Conservation (phyloP, 2,329 filamentous ascomycete species). For the Periconia sp. region DNA sequence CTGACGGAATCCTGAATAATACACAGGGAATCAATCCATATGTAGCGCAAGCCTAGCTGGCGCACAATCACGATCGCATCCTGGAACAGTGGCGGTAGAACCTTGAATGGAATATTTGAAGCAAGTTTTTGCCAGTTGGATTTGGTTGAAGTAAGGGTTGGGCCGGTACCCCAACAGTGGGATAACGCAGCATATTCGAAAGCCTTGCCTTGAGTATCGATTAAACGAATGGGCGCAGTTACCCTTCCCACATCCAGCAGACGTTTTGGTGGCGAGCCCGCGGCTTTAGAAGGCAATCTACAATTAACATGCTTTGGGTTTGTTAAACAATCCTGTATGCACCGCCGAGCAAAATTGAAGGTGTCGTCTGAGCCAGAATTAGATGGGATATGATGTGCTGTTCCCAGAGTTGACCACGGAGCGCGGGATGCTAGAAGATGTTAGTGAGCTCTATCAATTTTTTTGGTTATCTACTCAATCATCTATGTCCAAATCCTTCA, state of each 20-base stretch:
- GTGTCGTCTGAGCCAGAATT: slow-evolving; percentile 36
- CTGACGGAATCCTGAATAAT: slow-evolving; percentile 36
- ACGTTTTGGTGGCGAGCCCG: slow-evolving; percentile 26
- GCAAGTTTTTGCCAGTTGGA: slow-evolving; percentile 28
- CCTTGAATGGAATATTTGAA: slow-evolving; percentile 27
- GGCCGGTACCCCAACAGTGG: slow-evolving; percentile 35
- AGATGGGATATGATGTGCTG: slow-evolving; percentile 29
- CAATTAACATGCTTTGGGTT: slow-evolving; percentile 34
- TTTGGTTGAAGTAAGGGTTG: slow-evolving; percentile 28
- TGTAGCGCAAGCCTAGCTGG: slow-evolving; percentile 33
- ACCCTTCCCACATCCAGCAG: slow-evolving; percentile 35
- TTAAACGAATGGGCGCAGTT: slow-evolving; percentile 30
- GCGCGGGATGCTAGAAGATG: slow-evolving; percentile 23
- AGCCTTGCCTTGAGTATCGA: slow-evolving; percentile 31
- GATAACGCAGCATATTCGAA: slow-evolving; percentile 34
- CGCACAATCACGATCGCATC: slow-evolving; percentile 36
- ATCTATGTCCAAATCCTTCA: no score
- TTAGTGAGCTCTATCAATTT: slow-evolving; percentile 4
- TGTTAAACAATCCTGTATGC: slow-evolving; percentile 35
- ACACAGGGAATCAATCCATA: slow-evolving; percentile 41
- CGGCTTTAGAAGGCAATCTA: slow-evolving; percentile 17
- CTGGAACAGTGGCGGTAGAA: slow-evolving; percentile 22
- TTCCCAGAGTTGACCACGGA: slow-evolving; percentile 35
- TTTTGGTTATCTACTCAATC: no score
- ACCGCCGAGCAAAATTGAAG: slow-evolving; percentile 34